phyloP scores from a whole-genome alignment of 2,329 filamentous ascomycete species.

The Septoria petroselini region DNA sequence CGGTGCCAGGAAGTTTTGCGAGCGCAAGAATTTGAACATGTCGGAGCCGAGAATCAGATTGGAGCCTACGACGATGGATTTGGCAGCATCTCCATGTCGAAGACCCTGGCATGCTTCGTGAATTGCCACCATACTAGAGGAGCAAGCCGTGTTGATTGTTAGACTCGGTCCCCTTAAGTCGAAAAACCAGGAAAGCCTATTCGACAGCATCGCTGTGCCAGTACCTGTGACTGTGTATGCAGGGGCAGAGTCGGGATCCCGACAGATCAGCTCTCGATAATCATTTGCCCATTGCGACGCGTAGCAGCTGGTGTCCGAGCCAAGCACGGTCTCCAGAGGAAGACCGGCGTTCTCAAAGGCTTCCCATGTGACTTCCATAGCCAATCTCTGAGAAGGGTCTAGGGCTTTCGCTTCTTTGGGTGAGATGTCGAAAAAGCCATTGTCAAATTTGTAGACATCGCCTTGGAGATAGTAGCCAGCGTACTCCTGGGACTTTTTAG shows the following conservation, averaged over 20 bases:
- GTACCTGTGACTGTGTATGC: not conserved
- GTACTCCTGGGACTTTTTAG: too few species aligned
- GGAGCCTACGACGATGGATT: conserved; percentile 27
- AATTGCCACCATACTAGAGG: too few species aligned
- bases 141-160: too few species aligned
- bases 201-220: too few species aligned
- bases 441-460: conserved; percentile 4
- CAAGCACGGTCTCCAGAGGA: not conserved
- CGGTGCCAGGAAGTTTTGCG: conserved; percentile 42
- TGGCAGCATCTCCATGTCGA: conserved; percentile 4
- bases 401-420: conserved; percentile 3
- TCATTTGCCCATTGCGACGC: not conserved
- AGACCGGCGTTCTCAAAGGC: conserved; percentile 23
- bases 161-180: too few species aligned
- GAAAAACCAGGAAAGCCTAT: too few species aligned
- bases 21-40: conserved; percentile 28
- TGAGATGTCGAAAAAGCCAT: conserved; percentile 7
- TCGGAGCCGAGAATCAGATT: conserved; percentile 32
- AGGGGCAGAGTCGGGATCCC: not conserved
- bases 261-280: not conserved
- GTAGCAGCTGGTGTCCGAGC: conserved; percentile 1
- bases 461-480: not conserved
- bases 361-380: conserved; percentile 26
- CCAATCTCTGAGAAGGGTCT: conserved; percentile 30
- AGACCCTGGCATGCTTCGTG: not conserved